A percentile compares a stretch with the other conserved stretches of the same genome.
These are phyloP conservation scores for Lactifluus pinguis DNA, from an alignment of 768 basidiomycete genomes.

Conservation along the genomic window DNA sequence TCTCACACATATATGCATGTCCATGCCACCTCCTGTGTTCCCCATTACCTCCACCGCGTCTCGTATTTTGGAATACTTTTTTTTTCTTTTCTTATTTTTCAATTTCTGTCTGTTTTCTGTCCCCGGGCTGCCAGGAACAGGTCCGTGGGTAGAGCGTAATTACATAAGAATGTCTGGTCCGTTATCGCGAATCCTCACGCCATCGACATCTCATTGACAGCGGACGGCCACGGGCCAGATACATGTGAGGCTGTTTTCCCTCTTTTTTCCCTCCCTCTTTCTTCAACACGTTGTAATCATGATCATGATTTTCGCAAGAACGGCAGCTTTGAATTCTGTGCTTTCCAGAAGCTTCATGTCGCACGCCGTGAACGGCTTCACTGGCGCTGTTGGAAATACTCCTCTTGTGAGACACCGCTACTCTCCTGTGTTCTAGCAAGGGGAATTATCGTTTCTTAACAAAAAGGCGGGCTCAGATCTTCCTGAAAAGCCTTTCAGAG, in stretches of 20 bases:
- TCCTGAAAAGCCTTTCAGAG: slow-evolving; percentile 71
- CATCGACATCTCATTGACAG: not conserved
- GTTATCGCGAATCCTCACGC: not conserved
- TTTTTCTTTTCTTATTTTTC: not conserved
- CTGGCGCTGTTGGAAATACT: slow-evolving; percentile 86
- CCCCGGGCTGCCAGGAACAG: not conserved
- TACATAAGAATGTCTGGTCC: slow-evolving; percentile 1
- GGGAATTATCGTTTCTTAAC: slow-evolving; percentile 6
- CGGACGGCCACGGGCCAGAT: not conserved
- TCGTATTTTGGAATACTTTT: slow-evolving; percentile 1
- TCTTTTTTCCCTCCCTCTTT: not conserved
- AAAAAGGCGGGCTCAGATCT: slow-evolving; percentile 46
- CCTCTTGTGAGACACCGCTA: slow-evolving; percentile 55
- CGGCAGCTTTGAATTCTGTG: not conserved
- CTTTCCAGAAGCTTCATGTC: slow-evolving; percentile 26
- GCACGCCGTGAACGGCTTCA: slow-evolving; percentile 62
- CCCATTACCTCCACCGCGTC: not conserved
- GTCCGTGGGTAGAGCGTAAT: not conserved
- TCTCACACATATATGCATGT: slow-evolving; percentile 8
- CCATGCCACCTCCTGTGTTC: slow-evolving; percentile 3
- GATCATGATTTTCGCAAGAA: slow-evolving; percentile 11
- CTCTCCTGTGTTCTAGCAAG: not conserved
- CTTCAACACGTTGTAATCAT: not conserved
- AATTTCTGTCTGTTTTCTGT: slow-evolving; percentile 1
- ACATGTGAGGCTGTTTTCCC: not conserved